These are phyloP conservation scores for Alternaria arbusti DNA, from an alignment of 2,329 filamentous ascomycete species.

Conservation along the genomic window DNA sequence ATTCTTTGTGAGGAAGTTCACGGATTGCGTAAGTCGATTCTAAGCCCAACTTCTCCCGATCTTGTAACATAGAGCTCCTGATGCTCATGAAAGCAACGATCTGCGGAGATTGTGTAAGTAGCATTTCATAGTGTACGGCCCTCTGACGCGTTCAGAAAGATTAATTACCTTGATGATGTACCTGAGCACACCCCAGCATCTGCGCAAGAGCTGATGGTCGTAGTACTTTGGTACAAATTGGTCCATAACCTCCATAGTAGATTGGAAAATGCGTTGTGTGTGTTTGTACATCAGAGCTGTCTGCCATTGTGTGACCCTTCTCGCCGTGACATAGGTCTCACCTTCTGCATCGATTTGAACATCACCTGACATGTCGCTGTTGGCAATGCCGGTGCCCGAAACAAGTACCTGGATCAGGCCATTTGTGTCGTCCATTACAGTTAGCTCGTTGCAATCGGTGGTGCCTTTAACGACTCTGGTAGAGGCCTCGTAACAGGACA, in stretches of 20 bases:
- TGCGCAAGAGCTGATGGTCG: not conserved
- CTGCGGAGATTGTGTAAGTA: not conserved
- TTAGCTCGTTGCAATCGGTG: not conserved
- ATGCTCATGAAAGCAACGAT: not conserved
- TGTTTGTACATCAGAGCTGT: not conserved
- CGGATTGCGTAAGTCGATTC: not conserved
- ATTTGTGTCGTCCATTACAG: not conserved
- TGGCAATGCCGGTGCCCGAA: not conserved
- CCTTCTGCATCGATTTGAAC: not conserved
- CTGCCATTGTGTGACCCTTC: not conserved
- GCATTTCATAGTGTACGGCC: too few species aligned
- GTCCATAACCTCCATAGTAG: not conserved
- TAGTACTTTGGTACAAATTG: not conserved
- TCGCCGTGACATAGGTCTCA: not conserved
- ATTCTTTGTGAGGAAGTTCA: not conserved
- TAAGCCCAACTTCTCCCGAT: too few species aligned
- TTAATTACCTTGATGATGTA: not conserved
- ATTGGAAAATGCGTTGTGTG: not conserved
- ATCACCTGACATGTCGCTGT: not conserved
- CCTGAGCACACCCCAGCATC: not conserved
- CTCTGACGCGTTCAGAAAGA: too few species aligned
- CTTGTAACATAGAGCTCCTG: too few species aligned
- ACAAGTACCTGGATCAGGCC: not conserved
- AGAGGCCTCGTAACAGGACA: not conserved
- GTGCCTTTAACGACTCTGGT: not conserved